Evolutionary conservation across 352 stramenopile species (phyloP), one percentile per base, ranked within the genome.

Genomic region (Globisporangium takayamanum): DNA sequence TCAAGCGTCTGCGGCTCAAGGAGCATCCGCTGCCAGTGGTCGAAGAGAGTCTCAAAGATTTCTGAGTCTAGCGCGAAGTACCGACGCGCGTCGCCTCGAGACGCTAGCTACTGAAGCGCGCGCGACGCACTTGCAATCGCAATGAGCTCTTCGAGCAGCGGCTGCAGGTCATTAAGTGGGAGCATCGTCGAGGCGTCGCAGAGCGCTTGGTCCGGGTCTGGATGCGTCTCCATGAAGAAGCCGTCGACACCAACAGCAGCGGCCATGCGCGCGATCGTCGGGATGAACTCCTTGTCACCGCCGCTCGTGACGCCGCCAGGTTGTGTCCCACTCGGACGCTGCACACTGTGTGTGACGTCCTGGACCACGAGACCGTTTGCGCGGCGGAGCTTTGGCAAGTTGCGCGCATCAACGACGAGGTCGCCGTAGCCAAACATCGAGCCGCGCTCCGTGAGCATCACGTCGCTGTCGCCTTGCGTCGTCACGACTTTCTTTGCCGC

Each of bases 181-280:
- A 90, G 60, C 83, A 91, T 92, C 37, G 78, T 93, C 22, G 81
- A 69, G 10, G 68, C 72, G 37, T 94, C 85, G 49, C 81, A 91
- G 7, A 89, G 68, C 11, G 82, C 85, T 1, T 63, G 60, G 3
- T 64, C 66, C 16, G 81, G 83, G 30, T 89, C 64, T n/a, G 85
- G 83, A 49, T 94, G 81, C n/a, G 85, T 94, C 67, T 95, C 86
- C 52, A 96, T 78, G 71, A 96, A 96, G 57, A 96, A 89, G 3
- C 86, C 87, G 54, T 95, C 75, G n/a, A 94, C 86, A 33, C 87
- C 86, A 11, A 94, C 84, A 8, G 86, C 86, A 2, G 83, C 83
- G 6, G 87, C 85, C 76, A 94, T 86, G 50, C 81, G 76, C 7
- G 86, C 84, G 53, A 96, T 94, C 6, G 85, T 92, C 41, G 86